Percentiles rank a stretch among this genome's conserved stretches.
These are phyloP conservation scores for Euphorbia lathyris DNA, from an alignment of 345 rosid genomes.

Conservation along the genomic window DNA sequence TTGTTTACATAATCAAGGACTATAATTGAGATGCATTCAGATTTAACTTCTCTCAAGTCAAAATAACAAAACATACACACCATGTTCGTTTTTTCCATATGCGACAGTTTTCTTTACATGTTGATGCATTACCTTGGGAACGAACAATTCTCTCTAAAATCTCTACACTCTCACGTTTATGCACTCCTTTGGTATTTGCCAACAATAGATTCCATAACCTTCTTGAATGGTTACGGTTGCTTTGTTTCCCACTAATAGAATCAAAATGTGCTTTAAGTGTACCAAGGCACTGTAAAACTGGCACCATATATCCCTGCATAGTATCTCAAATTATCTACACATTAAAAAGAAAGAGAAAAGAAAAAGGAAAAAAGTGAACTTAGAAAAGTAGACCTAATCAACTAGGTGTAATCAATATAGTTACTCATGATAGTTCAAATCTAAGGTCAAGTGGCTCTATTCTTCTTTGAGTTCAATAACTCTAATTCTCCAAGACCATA, in stretches of 20 bases:
- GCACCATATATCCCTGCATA: constrained; percentile 64
- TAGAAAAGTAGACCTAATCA: too few species aligned
- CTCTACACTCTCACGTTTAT: constrained; percentile 3
- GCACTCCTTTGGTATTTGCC: constrained; percentile 9
- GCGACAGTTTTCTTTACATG: not conserved
- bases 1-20: not conserved
- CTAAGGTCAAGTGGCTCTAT: constrained; percentile 6
- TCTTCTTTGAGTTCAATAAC: constrained; percentile 7
- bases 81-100: not conserved
- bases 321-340: constrained; percentile 26
- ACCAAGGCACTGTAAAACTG: constrained; percentile 69
- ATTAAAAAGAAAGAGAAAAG: constrained; percentile 1
- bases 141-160: constrained; percentile 8
- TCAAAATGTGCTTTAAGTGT: constrained; percentile 52
- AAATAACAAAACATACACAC: constrained; percentile 1
- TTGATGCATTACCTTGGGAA: not conserved
- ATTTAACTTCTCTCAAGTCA: constrained; percentile 10
- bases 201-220: constrained; percentile 50
- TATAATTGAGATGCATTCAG: not conserved
- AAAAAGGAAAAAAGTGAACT: not conserved
- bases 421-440: not conserved
- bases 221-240: constrained; percentile 32
- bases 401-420: not conserved
- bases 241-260: constrained; percentile 36
- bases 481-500: not conserved